phyloP scores from a whole-genome alignment of 164 flowering plant species.

The Protea cynaroides region DNA sequence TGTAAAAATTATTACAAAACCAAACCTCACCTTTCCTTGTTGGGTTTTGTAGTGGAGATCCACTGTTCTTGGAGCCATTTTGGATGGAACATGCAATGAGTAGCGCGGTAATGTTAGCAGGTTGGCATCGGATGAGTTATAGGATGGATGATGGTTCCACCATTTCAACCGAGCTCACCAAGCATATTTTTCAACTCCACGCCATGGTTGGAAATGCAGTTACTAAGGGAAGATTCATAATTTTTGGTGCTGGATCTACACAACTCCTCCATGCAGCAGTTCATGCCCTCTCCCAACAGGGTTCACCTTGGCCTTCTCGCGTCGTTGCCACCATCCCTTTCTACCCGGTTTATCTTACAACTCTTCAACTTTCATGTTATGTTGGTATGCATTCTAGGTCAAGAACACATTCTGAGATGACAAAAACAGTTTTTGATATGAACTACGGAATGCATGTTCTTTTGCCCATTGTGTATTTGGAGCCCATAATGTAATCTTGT shows the following conservation, averaged over 20 bases:
- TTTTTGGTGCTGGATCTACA: constrained; percentile 70
- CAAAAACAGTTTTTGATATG: too few relatives aligned
- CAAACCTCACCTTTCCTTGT: too few relatives aligned
- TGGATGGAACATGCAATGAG: constrained; percentile 46
- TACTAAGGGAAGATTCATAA: constrained; percentile 40
- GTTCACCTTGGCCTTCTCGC: constrained; percentile 27
- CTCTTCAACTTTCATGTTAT: background rate
- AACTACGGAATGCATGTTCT: too few relatives aligned
- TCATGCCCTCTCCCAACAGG: constrained; percentile 37
- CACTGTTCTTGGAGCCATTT: constrained; percentile 62
- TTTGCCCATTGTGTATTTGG: too few relatives aligned
- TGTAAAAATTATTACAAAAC: too few relatives aligned
- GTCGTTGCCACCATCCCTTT: constrained; percentile 57
- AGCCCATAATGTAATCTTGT: too few relatives aligned
- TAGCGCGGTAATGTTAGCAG: constrained; percentile 44
- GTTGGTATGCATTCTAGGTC: too few relatives aligned
- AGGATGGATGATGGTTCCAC: constrained; percentile 6
- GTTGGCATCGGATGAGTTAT: constrained; percentile 78
- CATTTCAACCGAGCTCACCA: constrained; percentile 36
- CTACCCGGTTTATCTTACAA: constrained; percentile 34
- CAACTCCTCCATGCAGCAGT: constrained; percentile 67
- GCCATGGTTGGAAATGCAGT: constrained; percentile 50
- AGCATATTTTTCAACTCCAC: constrained; percentile 39
- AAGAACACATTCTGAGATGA: too few relatives aligned
- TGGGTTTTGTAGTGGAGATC: constrained; percentile 45